A percentile compares a stretch with the other conserved stretches of the same genome.
Evolutionary conservation across 73 alveolate genomes (phyloP).

Genomic region (Tetrahymena borealis): DNA sequence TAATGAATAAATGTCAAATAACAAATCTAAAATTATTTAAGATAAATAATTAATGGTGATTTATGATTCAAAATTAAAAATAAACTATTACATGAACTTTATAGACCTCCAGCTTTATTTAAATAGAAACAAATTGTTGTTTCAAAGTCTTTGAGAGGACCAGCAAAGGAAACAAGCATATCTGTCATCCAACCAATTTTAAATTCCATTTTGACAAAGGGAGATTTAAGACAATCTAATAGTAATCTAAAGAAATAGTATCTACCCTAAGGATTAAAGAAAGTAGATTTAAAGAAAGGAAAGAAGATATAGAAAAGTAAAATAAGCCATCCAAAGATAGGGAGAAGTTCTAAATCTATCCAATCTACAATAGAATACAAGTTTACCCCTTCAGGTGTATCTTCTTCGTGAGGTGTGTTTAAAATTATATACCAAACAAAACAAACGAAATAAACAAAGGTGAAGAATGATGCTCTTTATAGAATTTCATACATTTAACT

Average conservation of each 20-base stretch:
- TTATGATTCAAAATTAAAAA: neutral
- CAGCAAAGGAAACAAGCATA: neutral
- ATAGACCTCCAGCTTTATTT: neutral
- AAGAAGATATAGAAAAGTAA: neutral
- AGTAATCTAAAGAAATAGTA: neutral
- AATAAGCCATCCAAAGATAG: neutral
- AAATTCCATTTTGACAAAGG: neutral
- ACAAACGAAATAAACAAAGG: neutral
- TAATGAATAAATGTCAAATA: too few species aligned
- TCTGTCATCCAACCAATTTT: neutral
- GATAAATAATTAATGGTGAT: too few species aligned
- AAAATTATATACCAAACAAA: neutral
- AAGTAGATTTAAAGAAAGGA: neutral
- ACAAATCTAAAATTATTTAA: too few species aligned
- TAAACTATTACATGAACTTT: neutral
- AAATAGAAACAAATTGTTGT: neutral
- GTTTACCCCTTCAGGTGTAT: neutral
- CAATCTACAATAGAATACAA: neutral
- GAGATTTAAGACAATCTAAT: neutral
- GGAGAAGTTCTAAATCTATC: neutral
- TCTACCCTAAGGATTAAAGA: neutral
- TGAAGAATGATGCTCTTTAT: neutral
- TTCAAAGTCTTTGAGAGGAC: neutral
- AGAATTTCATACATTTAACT: neutral
- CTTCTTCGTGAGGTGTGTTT: neutral